Conservation (phyloP, 208 protist species). For the Trypanosoma caninum region DNA sequence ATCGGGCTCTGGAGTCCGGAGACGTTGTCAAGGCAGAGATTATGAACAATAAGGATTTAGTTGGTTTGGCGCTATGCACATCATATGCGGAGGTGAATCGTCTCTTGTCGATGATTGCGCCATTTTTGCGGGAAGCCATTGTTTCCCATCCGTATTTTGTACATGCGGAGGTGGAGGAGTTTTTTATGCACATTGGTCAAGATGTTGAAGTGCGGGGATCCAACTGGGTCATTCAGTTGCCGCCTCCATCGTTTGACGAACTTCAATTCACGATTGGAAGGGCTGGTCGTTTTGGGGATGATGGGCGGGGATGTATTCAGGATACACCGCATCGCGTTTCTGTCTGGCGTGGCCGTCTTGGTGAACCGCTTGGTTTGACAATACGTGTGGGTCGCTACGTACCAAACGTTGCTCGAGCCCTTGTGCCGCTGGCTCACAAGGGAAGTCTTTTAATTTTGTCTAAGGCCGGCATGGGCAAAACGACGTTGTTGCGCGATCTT, state of each 20-base stretch:
- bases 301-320: constrained; percentile 70
- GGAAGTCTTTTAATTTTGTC: constrained; percentile 90
- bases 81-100: constrained; percentile 63
- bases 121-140: constrained; percentile 41
- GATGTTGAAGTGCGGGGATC: constrained; percentile 70
- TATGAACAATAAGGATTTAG: constrained; percentile 52
- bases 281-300: constrained; percentile 66
- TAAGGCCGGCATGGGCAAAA: constrained; percentile 92
- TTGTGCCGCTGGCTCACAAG: constrained; percentile 43
- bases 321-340: constrained; percentile 75
- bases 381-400: constrained; percentile 84
- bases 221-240: constrained; percentile 49
- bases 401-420: constrained; percentile 48
- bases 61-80: constrained; percentile 52
- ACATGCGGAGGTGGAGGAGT: constrained; percentile 56
- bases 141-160: constrained; percentile 38
- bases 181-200: constrained; percentile 76
- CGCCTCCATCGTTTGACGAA: constrained; percentile 45
- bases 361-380: constrained; percentile 81
- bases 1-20: constrained; percentile 8
- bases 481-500: constrained; percentile 90
- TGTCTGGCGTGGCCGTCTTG: constrained; percentile 62
- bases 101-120: constrained; percentile 56
- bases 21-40: constrained; percentile 30
- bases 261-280: constrained; percentile 46